Evolutionary conservation across 1,284 basidiomycete species (phyloP).

Genomic region (Phylloporus sp.): DNA sequence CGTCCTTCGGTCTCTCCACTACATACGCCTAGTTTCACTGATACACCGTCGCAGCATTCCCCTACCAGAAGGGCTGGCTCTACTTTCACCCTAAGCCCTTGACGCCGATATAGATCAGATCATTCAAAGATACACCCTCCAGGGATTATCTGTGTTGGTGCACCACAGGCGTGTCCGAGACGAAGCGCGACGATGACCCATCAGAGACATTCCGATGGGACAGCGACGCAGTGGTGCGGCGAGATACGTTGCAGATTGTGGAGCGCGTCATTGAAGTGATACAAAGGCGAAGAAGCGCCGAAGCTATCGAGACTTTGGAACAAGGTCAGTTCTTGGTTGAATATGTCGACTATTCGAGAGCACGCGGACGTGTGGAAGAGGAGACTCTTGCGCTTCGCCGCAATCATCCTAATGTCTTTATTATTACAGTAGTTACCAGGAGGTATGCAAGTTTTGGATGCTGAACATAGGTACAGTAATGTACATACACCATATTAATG

Average conservation of each 20-base stretch:
- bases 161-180: constrained; percentile 52
- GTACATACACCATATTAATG: constrained; percentile 6
- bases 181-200: constrained; percentile 12
- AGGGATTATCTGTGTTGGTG: constrained; percentile 79
- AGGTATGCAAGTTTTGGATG: not conserved
- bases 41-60: constrained; percentile 67
- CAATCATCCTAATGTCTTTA: constrained; percentile 2
- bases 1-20: constrained; percentile 61
- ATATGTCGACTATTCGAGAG: constrained; percentile 75
- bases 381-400: not conserved
- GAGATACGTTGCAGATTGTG: constrained; percentile 70
- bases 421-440: constrained; percentile 13
- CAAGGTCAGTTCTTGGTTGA: constrained; percentile 88
- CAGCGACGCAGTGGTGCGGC: constrained; percentile 39
- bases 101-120: constrained; percentile 78
- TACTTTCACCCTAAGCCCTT: constrained; percentile 68
- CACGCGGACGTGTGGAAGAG: constrained; percentile 10
- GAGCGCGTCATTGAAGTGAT: constrained; percentile 80
- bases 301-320: constrained; percentile 91
- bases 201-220: constrained; percentile 23
- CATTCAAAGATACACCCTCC: constrained; percentile 79
- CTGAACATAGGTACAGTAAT: constrained; percentile 6
- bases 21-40: constrained; percentile 4
- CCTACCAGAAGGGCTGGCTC: constrained; percentile 90
- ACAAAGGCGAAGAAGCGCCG: constrained; percentile 77